phyloP scores from a whole-genome alignment of 78 protist species.

The Reticulomyxa filosa region DNA sequence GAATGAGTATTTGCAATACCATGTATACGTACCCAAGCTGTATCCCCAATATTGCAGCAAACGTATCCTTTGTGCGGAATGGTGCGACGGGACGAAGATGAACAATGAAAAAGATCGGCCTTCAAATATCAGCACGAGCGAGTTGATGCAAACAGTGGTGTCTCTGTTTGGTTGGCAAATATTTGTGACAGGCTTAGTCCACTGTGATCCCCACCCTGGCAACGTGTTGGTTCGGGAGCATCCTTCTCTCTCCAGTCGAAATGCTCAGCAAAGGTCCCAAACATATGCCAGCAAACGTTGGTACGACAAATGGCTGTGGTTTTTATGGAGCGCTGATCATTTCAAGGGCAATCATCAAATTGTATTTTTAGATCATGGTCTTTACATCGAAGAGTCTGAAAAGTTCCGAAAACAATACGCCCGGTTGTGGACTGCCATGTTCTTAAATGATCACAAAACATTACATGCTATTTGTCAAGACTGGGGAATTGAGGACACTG shows the following conservation, averaged over 20 bases:
- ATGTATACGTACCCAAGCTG: too few relatives aligned
- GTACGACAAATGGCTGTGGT: neutral
- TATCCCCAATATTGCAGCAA: too few relatives aligned
- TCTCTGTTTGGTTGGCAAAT: neutral
- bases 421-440: conserved; percentile 20
- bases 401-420: conserved; percentile 3
- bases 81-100: too few relatives aligned
- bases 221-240: conserved; percentile 19
- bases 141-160: too few relatives aligned
- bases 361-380: conserved; percentile 51
- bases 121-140: too few relatives aligned
- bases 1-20: too few relatives aligned
- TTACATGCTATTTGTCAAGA: too few relatives aligned
- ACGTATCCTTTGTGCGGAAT: too few relatives aligned
- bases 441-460: too few relatives aligned
- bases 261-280: neutral
- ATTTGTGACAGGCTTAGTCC: conserved; percentile 11
- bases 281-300: neutral
- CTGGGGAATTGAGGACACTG: too few relatives aligned
- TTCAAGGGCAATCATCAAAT: neutral
- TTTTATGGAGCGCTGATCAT: neutral
- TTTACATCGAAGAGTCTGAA: conserved; percentile 20
- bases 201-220: conserved; percentile 51
- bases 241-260: neutral
- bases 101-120: too few relatives aligned